phyloP scores from a whole-genome alignment of 208 protist species.

The Trypanosoma theileri region DNA sequence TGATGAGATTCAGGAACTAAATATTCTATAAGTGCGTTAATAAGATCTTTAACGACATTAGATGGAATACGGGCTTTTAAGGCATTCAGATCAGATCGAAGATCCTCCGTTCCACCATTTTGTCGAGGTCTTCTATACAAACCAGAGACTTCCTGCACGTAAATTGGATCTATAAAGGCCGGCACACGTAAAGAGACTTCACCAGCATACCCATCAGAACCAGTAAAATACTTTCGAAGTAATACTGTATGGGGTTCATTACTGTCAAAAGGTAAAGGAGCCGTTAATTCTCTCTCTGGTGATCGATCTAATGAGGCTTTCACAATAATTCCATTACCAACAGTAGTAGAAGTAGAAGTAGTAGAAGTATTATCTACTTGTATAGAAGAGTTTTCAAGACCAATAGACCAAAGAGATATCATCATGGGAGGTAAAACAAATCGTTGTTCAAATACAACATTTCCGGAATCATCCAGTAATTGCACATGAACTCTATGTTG shows the following conservation, averaged over 20 bases:
- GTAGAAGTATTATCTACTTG: conserved; percentile 44
- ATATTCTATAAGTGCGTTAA: conserved; percentile 46
- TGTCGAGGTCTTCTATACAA: conserved; percentile 33
- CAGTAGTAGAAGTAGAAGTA: not conserved
- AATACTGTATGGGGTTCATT: conserved; percentile 50
- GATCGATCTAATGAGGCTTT: conserved; percentile 56
- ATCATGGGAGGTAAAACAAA: conserved; percentile 57
- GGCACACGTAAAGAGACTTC: conserved; percentile 62
- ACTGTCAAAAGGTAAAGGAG: conserved; percentile 58
- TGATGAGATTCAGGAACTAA: not conserved
- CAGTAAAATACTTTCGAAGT: conserved; percentile 64
- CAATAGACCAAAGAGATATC: conserved; percentile 51
- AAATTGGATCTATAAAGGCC: conserved; percentile 39
- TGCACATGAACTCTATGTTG: conserved; percentile 58
- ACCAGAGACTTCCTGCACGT: conserved; percentile 45
- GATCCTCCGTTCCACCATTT: conserved; percentile 33
- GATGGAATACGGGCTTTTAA: conserved; percentile 42
- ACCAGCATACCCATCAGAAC: conserved; percentile 36
- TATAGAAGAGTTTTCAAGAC: conserved; percentile 59
- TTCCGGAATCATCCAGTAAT: conserved; percentile 52
- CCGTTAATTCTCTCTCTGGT: conserved; percentile 42
- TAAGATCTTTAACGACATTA: conserved; percentile 49
- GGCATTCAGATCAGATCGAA: conserved; percentile 41
- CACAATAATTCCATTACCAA: conserved; percentile 22
- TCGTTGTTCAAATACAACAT: conserved; percentile 73